phyloP scores from a whole-genome alignment of 164 flowering plant species.

The Taxillus chinensis region DNA sequence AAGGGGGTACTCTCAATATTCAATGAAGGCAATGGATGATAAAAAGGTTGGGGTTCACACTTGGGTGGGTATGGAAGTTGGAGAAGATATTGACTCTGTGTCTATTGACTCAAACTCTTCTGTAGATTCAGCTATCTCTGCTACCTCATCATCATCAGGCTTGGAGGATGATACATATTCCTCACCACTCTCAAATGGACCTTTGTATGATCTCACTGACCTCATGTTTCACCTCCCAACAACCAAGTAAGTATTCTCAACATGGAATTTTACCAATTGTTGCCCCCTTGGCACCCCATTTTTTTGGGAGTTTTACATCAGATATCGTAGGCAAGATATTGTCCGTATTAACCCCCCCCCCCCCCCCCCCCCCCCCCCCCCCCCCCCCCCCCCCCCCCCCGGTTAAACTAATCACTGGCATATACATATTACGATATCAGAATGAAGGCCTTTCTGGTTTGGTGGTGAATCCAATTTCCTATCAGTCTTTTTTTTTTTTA shows the following conservation, averaged over 20 bases:
- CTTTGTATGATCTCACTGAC: constrained; percentile 60
- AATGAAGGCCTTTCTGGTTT: too few species aligned
- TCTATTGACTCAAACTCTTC: constrained; percentile 16
- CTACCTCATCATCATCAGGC: constrained; percentile 28
- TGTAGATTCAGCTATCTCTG: constrained; percentile 23
- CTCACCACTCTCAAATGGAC: constrained; percentile 29
- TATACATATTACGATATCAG: too few species aligned
- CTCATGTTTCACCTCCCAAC: constrained; percentile 83
- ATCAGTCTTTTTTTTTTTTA: too few species aligned
- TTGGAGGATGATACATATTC: constrained; percentile 48
- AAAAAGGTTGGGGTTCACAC: not conserved
- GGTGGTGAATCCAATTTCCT: too few species aligned
- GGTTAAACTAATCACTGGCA: too few species aligned
- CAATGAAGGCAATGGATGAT: constrained; percentile 4
- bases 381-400: too few species aligned
- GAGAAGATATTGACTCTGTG: constrained; percentile 19
- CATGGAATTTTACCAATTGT: too few species aligned
- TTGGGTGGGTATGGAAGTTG: constrained; percentile 22
- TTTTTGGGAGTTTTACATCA: too few species aligned
- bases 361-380: too few species aligned
- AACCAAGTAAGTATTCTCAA: constrained; percentile 42
- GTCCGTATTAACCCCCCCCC: too few species aligned
- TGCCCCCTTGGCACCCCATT: too few species aligned
- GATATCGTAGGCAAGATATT: too few species aligned
- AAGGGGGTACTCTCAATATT: constrained; percentile 1